phyloP scores from a whole-genome alignment of 139 green algal species.

The Edaphochlamys debaryana region DNA sequence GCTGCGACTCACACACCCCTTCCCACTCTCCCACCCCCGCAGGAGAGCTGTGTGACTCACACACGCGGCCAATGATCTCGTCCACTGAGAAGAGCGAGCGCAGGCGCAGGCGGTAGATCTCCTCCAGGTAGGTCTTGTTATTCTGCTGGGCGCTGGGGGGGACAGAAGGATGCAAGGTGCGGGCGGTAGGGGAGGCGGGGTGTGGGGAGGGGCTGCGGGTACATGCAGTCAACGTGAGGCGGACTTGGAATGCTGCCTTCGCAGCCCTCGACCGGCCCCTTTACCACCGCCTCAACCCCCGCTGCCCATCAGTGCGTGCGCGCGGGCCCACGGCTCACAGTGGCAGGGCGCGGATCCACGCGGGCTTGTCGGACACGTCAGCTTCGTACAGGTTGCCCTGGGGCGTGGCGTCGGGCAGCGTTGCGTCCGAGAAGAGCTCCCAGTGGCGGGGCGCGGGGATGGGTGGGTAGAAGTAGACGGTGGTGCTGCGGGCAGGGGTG shows the following conservation, averaged over 20 bases:
- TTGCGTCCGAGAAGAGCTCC: constrained; percentile 41
- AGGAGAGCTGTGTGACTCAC: no score
- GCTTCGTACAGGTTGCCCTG: constrained; percentile 25
- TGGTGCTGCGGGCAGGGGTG: background rate
- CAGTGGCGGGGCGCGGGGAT: constrained; percentile 39
- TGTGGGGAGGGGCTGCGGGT: no score
- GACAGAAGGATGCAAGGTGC: no score
- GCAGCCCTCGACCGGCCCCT: no score
- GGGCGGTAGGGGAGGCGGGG: no score
- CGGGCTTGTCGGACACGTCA: constrained; percentile 39
- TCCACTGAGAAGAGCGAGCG: constrained; percentile 31
- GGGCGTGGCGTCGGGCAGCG: constrained; percentile 1
- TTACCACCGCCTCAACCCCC: no score
- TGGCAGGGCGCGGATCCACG: constrained; percentile 30
- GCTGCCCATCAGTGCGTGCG: no score
- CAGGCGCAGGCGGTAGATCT: constrained; percentile 45
- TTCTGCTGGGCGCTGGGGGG: constrained; percentile 28
- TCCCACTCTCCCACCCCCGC: background rate
- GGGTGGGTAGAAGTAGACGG: constrained; percentile 38
- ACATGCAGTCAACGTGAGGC: no score
- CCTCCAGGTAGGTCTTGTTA: constrained; percentile 49
- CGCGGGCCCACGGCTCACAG: constrained; percentile 25
- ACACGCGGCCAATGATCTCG: constrained; percentile 34
- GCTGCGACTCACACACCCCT: no score
- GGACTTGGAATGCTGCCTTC: no score